Base-by-base conservation (phyloP, 2,329 filamentous ascomycete genomes). In the Raffaelea ambrosiae region DNA sequence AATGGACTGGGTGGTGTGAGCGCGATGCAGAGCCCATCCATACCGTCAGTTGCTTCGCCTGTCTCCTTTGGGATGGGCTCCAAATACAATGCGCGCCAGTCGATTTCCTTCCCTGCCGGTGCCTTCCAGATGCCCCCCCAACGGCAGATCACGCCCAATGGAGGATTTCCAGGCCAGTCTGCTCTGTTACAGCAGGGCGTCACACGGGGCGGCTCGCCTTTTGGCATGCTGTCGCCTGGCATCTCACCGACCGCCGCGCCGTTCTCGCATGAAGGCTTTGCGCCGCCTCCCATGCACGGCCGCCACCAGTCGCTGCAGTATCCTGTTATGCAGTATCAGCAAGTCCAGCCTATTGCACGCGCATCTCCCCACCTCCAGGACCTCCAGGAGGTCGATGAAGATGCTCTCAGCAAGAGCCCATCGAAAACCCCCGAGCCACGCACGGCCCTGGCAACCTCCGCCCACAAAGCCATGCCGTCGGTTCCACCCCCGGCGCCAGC, bases 301-400 rank as follows among this genome's bases (percentile, higher is more conserved):
- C 71, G 77, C 22, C 76, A 80, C 53, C 76, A 80, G 54, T 80
- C 77, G 18, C 59, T 81, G 54, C 77, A 81, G 54, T 80, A 72
- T 51, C 72, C 75, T 2, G 67, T 77, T 58, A 62, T 79, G 54
- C 74, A 73, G 19, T 79, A 71, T 57, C 80, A 70, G 56, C 74
- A 78, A 47, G 69, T 82, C 44, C 72, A 77, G 53, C 74, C 76
- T 50, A 72, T 72, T 55, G 66, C 72, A 22, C 68, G 76, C 52
- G 72, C 72, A 20, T 83, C 79, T 0, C 79, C 79, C 51, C 71
- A 80, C 40, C 67, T 90, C 52, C 83, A 85, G 48, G 84, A 89
- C 53, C 72, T 90, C 16, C 78, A 75, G n/a, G 85, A 89, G 60
- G 81, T 80, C 48, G 84, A 87, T 20, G 84, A 86, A 54, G 84